A percentile compares a stretch with the other conserved stretches of the same genome.
phyloP scores from a whole-genome alignment of 169 alveolate species.

The Eimeria acervulina region DNA sequence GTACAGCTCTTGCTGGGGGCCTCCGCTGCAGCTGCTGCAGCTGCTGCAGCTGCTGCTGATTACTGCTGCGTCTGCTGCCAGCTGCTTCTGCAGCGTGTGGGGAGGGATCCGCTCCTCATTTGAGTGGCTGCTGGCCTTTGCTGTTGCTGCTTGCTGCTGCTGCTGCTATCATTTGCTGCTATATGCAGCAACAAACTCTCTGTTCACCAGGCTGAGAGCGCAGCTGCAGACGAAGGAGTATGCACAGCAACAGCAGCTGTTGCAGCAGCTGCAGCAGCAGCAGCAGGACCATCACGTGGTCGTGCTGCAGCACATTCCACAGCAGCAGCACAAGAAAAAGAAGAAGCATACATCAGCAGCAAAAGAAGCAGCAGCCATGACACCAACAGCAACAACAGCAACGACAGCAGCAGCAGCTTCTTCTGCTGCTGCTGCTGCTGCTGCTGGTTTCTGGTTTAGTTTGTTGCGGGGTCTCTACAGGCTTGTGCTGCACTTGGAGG shows the following conservation, averaged over 20 bases:
- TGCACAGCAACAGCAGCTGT: too few species aligned
- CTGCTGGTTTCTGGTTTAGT: not conserved
- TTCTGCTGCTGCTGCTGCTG: not conserved
- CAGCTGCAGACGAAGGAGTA: not conserved
- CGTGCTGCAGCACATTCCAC: not conserved
- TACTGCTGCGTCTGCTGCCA: not conserved
- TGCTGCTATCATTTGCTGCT: constrained; percentile 6
- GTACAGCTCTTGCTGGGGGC: not conserved
- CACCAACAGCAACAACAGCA: not conserved
- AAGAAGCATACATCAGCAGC: too few species aligned
- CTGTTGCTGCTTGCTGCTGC: not conserved
- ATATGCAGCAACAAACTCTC: not conserved
- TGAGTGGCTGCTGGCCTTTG: not conserved
- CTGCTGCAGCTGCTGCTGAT: constrained; percentile 13
- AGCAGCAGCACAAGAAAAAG: not conserved
- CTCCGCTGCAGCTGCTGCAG: too few species aligned
- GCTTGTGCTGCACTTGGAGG: not conserved
- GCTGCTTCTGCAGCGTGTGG: not conserved
- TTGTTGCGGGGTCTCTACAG: not conserved
- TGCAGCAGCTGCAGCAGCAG: not conserved
- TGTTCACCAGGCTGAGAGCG: not conserved
- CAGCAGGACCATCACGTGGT: not conserved
- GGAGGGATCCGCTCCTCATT: not conserved
- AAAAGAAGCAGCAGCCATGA: too few species aligned
- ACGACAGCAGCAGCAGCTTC: not conserved